Conservation (phyloP, 2,329 filamentous ascomycete species). For the Pseudopyrenochaeta lycopersici region DNA sequence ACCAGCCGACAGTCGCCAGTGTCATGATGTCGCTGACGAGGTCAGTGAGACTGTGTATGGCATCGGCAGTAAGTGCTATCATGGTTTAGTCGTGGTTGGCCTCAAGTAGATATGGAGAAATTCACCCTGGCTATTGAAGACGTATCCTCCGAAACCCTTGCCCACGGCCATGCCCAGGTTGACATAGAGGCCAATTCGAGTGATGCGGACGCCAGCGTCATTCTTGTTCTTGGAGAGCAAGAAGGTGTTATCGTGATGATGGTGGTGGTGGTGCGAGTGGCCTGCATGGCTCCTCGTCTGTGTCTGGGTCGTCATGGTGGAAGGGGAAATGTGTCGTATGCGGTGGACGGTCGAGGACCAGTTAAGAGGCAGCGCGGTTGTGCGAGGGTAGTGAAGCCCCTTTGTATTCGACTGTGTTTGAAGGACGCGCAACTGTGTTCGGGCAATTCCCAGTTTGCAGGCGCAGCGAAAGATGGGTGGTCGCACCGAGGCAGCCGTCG, state of each 20-base stretch:
- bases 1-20: slow-evolving; percentile 92
- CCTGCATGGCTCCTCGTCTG: slow-evolving; percentile 47
- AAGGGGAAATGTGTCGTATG: slow-evolving; percentile 39
- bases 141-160: slow-evolving; percentile 90
- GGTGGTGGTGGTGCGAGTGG: slow-evolving; percentile 71
- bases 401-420: slow-evolving; percentile 41
- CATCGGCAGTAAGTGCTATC: slow-evolving; percentile 84
- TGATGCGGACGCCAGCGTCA: slow-evolving; percentile 94
- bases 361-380: slow-evolving; percentile 29
- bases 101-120: neutral
- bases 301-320: slow-evolving; percentile 38
- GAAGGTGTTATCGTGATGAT: slow-evolving; percentile 86
- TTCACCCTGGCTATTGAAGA: slow-evolving; percentile 84
- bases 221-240: slow-evolving; percentile 83
- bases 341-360: slow-evolving; percentile 44
- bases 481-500: slow-evolving; percentile 27
- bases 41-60: slow-evolving; percentile 94
- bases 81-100: slow-evolving; percentile 23
- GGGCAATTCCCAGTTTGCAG: slow-evolving; percentile 12
- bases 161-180: slow-evolving; percentile 94
- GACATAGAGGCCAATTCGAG: slow-evolving; percentile 84
- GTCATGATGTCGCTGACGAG: slow-evolving; percentile 95
- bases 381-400: slow-evolving; percentile 16
- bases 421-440: slow-evolving; percentile 40
- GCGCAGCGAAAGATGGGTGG: slow-evolving; percentile 21